Base-by-base conservation (phyloP, 805 yeast genomes). In the Jamesozyma hellenica region DNA sequence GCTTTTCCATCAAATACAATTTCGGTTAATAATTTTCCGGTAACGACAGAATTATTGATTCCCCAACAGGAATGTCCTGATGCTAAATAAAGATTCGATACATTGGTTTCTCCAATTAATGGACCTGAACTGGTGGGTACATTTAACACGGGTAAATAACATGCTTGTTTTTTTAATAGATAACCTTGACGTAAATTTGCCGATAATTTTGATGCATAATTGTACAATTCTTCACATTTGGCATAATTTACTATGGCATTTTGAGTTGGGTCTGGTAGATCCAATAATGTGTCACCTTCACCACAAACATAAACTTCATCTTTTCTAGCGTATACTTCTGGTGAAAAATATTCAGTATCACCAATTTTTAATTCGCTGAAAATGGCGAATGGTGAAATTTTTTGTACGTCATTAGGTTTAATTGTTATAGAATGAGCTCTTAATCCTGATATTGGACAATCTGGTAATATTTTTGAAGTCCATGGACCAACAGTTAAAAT, bases 51-150 rank as follows among this genome's bases (percentile, higher is more conserved):
- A 61, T 92, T 90, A 64, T 90, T 92, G 46, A 90, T 92, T 17
- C 98, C 98, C 98, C 98, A 90, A 64, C 97, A 92, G 13, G 95
- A 82, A 61, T 90, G 98, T 0, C 97, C 98, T 13, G 90, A 75
- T 2, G 96, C 95, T 41, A 90, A 60, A 51, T 67, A 82, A 44
- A 90, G 65, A 44, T 79, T 78, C 17, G 73, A 75, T 7, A 88
- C 94, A 53, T 87, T 87, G 0, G 97, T 90, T 51, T 84, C 90
- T 34, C 98, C 98, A 50, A 90, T 79, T 39, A 92, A 67, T 0
- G 98, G 98, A 5, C 98, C 98, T 2, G 90, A 76, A 30, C 85
- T 75, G 4, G 94, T 82, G 1, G 96, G 94, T 8, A 87, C 90
- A 56, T 90, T 95, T 38, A 90, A 71, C 4, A 90, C 95, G 0